phyloP scores from a whole-genome alignment of 2,329 filamentous ascomycete species.

The Colletotrichum simmondsii region DNA sequence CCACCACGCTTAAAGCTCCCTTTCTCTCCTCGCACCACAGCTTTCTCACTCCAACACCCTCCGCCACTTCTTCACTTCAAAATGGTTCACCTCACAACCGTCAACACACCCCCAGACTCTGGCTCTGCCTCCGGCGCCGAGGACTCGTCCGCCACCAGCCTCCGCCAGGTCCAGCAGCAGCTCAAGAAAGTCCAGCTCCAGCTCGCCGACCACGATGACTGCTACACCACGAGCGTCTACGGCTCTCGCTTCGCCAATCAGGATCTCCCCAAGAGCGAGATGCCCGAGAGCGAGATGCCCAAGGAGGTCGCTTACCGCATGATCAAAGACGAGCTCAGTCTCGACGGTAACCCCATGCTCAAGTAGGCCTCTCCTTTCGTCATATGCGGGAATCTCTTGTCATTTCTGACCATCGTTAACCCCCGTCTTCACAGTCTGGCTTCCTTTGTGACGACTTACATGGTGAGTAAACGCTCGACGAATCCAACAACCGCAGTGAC shows the following conservation, averaged over 20 bases:
- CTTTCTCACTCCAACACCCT: background rate
- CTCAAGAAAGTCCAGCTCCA: slow-evolving; percentile 42
- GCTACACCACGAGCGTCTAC: slow-evolving; percentile 84
- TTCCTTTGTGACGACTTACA: slow-evolving; percentile 95
- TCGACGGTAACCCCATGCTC: slow-evolving; percentile 92
- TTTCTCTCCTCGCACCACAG: background rate
- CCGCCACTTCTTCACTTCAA: background rate
- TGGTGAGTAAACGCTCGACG: slow-evolving; percentile 65
- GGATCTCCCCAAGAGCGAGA: slow-evolving; percentile 84
- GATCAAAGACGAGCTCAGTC: slow-evolving; percentile 93
- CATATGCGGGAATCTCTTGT: background rate
- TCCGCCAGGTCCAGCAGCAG: slow-evolving; percentile 19
- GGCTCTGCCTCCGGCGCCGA: slow-evolving; percentile 17
- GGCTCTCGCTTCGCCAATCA: slow-evolving; percentile 84
- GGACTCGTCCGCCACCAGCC: slow-evolving; percentile 11
- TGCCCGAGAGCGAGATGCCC: slow-evolving; percentile 93
- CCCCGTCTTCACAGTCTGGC: slow-evolving; percentile 70
- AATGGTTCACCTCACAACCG: slow-evolving; percentile 32
- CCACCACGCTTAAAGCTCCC: background rate
- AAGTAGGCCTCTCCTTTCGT: slow-evolving; percentile 62
- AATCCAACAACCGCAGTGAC: background rate
- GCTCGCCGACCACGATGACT: slow-evolving; percentile 62
- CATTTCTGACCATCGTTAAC: background rate
- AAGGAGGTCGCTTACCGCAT: slow-evolving; percentile 92
- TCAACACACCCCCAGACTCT: slow-evolving; percentile 25